phyloP scores from a whole-genome alignment of 257 asterid species.

The Primulina tabacum region DNA sequence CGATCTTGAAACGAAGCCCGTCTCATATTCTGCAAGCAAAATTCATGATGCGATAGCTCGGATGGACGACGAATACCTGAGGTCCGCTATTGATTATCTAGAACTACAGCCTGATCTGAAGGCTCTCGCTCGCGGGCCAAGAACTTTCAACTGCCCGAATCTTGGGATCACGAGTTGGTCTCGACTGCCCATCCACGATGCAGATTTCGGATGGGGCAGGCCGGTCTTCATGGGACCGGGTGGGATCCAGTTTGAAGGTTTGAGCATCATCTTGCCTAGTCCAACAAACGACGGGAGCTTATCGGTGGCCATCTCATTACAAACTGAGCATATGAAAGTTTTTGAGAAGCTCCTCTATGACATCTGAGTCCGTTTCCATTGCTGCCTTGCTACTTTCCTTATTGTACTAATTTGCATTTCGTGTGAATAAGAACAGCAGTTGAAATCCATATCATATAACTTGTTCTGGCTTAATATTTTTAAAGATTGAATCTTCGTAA shows the following conservation, averaged over 20 bases:
- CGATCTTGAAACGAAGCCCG: constrained; percentile 55
- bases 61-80: constrained; percentile 77
- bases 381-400: too few species aligned
- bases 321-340: constrained; percentile 45
- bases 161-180: constrained; percentile 58
- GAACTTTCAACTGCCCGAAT: constrained; percentile 51
- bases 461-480: too few species aligned
- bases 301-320: constrained; percentile 44
- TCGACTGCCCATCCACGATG: constrained; percentile 58
- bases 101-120: constrained; percentile 82
- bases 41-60: constrained; percentile 63
- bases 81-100: constrained; percentile 83
- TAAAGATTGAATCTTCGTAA: too few species aligned
- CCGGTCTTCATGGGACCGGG: constrained; percentile 57
- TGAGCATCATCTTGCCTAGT: constrained; percentile 40
- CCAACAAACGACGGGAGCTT: constrained; percentile 46
- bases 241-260: constrained; percentile 51
- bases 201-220: constrained; percentile 74
- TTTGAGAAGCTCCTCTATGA: constrained; percentile 47
- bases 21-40: constrained; percentile 66
- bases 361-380: constrained; percentile 24
- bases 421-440: background rate
- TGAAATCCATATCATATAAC: background rate
- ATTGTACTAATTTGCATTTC: too few species aligned
- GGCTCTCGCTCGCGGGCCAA: constrained; percentile 65